Evolutionary conservation across 1,284 basidiomycete species (phyloP), one percentile per base, ranked within the genome.

Genomic region (Takashimella tepidaria): DNA sequence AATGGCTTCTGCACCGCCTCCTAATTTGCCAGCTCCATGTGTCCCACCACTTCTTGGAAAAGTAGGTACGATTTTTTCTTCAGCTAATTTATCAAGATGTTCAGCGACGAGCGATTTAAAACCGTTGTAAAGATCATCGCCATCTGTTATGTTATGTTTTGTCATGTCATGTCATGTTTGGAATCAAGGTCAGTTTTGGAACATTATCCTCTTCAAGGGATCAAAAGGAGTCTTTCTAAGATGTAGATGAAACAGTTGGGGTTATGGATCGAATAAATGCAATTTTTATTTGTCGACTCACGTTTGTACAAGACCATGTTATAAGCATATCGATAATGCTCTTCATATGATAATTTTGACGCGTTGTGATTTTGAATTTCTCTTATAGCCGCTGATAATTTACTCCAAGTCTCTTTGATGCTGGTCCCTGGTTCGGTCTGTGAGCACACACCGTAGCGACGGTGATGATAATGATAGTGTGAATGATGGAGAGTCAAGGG

Each of bases 351-450:
- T 25, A 99, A 83, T 67, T 86, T 87, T 53, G 85, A 85, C 5
- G 92, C 91, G 75, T 96, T 90, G 77, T 96, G 91, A 64, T 91
- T 88, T 74, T 96, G 91, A 54, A 99, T 98, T 79, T 97, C 90
- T 54, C 84, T 82, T 63, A 99, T 93, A 61, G 97, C 97, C 37
- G 57, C 55, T 3, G 75, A 62, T 0, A 76, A 65, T 56, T 71
- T 73, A 1, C 60, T 55, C 72, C 73, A 76, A 22, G 69, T 74
- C 49, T 74, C 73, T 47, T 74, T 73, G 59, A 74, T 73, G 22
- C 67, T 67, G 4, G 66, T 72, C 12, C 73, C 67, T 0, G 70
- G 67, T 3, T 65, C 68, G 45, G 67, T 60, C 74, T 74, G 49
- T 21, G 11, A 44, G 16, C 42, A 49, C 26, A 47, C 27, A 54